Evolutionary conservation across 2,329 filamentous ascomycete genomes (phyloP).

Genomic region (Arthrobotrys entomopaga): DNA sequence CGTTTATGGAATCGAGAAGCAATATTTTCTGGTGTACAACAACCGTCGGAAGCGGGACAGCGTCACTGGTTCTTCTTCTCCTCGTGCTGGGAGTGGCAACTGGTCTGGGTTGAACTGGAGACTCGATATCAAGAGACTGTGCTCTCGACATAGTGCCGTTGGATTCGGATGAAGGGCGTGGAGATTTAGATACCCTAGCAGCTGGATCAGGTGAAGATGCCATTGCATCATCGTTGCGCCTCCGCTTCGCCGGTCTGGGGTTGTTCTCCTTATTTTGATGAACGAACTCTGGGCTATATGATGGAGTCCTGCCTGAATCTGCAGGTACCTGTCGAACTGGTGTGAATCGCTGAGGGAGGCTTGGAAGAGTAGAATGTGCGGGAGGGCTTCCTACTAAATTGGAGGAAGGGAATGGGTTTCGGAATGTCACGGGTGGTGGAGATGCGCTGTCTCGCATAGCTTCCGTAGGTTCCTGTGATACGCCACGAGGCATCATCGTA

Average conservation of each 20-base stretch:
- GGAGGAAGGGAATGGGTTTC: slow-evolving; percentile 30
- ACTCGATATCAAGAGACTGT: slow-evolving; percentile 27
- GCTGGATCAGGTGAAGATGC: slow-evolving; percentile 6
- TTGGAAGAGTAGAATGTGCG: not conserved
- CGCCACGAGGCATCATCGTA: slow-evolving; percentile 2
- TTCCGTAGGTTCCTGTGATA: slow-evolving; percentile 22
- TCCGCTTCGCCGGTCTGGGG: slow-evolving; percentile 30
- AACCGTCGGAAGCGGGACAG: slow-evolving; percentile 3
- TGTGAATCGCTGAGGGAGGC: slow-evolving; percentile 31
- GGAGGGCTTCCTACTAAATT: slow-evolving; percentile 12
- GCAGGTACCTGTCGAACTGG: slow-evolving; percentile 35
- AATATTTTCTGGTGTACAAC: slow-evolving; percentile 30
- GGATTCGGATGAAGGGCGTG: slow-evolving; percentile 29
- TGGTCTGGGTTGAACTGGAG: not conserved
- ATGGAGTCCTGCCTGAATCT: slow-evolving; percentile 28
- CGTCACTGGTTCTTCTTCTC: slow-evolving; percentile 11
- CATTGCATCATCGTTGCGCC: slow-evolving; percentile 26
- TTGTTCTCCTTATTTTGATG: slow-evolving; percentile 16
- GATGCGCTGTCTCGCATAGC: slow-evolving; percentile 38
- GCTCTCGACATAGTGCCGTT: slow-evolving; percentile 31
- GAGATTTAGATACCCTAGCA: slow-evolving; percentile 34
- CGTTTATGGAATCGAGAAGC: slow-evolving; percentile 37
- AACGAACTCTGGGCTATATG: slow-evolving; percentile 30
- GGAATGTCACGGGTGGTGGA: slow-evolving; percentile 24
- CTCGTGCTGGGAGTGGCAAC: not conserved